Evolutionary conservation across 306 rosid genomes (phyloP).

Genomic region (Albizia julibrissin): DNA sequence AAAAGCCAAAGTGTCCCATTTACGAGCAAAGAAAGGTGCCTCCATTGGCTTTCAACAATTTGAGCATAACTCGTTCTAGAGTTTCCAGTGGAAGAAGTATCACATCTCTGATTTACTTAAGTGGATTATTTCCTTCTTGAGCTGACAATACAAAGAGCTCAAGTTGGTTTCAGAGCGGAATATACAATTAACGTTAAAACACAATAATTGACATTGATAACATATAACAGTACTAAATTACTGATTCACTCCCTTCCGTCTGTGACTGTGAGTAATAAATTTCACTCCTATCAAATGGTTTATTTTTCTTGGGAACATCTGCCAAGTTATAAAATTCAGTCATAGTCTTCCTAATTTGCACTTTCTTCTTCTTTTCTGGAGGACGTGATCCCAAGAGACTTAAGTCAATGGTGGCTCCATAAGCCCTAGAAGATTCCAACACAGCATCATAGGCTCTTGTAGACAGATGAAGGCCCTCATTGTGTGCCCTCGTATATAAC

Average conservation of each 20-base stretch:
- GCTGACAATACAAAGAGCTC: slow-evolving; percentile 24
- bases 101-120: slow-evolving; percentile 21
- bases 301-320: slow-evolving; percentile 41
- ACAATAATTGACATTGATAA: slow-evolving; percentile 32
- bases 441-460: slow-evolving; percentile 75
- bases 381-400: slow-evolving; percentile 73
- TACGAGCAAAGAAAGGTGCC: too few species aligned
- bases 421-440: slow-evolving; percentile 51
- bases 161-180: slow-evolving; percentile 24
- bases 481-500: slow-evolving; percentile 66
- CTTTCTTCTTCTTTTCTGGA: slow-evolving; percentile 46
- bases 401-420: slow-evolving; percentile 58
- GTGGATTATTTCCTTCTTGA: background rate
- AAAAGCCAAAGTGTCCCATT: too few species aligned
- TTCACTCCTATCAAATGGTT: slow-evolving; percentile 50
- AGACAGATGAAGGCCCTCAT: slow-evolving; percentile 65
- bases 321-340: slow-evolving; percentile 48
- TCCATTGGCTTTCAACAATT: background rate
- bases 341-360: slow-evolving; percentile 39
- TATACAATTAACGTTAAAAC: slow-evolving; percentile 41
- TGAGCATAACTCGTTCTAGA: background rate
- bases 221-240: slow-evolving; percentile 28
- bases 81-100: slow-evolving; percentile 1
- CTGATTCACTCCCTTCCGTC: slow-evolving; percentile 21
- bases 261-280: slow-evolving; percentile 32